A percentile compares a stretch with the other conserved stretches of the same genome.
phyloP scores from a whole-genome alignment of 2,329 filamentous ascomycete species.

The Alternaria burnsii region DNA sequence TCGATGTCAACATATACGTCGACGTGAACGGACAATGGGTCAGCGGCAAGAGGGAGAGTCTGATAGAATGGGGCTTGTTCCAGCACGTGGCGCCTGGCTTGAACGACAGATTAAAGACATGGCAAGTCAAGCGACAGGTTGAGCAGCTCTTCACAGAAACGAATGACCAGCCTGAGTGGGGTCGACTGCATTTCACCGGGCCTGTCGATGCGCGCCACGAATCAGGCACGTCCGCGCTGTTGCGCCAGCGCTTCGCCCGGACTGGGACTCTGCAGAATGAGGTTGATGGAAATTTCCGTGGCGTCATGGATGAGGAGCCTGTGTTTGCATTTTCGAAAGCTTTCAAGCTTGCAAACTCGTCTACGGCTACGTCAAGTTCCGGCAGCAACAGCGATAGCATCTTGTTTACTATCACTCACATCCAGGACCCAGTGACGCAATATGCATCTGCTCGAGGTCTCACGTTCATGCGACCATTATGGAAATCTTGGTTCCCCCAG shows the following conservation, averaged over 20 bases:
- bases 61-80: conserved; percentile 73
- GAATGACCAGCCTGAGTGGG: conserved; percentile 82
- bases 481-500: conserved; percentile 76
- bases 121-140: conserved; percentile 66
- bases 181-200: conserved; percentile 77
- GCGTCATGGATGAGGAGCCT: conserved; percentile 79
- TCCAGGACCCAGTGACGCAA: conserved; percentile 81
- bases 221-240: conserved; percentile 70
- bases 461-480: conserved; percentile 80
- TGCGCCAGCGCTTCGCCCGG: conserved; percentile 75
- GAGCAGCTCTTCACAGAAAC: conserved; percentile 78
- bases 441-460: conserved; percentile 79
- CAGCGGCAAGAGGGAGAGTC: conserved; percentile 74
- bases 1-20: conserved; percentile 60
- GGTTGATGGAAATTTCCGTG: conserved; percentile 71
- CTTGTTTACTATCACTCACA: conserved; percentile 78
- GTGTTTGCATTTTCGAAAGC: conserved; percentile 74
- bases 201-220: conserved; percentile 74
- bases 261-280: conserved; percentile 72
- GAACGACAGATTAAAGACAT: conserved; percentile 66
- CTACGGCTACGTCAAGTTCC: conserved; percentile 7
- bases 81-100: conserved; percentile 55
- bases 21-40: conserved; percentile 74
- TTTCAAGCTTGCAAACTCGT: conserved; percentile 42
- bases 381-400: conserved; percentile 60